phyloP scores from a whole-genome alignment of 495 filamentous ascomycete genomes.

The Pseudevernia furfuracea region DNA sequence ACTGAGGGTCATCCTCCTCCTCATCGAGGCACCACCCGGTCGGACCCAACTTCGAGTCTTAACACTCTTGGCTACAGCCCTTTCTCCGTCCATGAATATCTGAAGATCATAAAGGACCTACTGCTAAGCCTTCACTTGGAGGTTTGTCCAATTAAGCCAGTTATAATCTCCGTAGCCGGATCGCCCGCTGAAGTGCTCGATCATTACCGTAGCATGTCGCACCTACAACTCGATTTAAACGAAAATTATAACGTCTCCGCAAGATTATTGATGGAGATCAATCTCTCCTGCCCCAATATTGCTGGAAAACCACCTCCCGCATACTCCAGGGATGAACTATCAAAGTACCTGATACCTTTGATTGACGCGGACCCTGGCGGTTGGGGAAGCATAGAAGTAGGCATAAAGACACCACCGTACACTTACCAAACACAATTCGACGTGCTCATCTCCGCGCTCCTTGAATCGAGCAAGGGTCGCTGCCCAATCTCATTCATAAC shows the following conservation, averaged over 20 bases:
- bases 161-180: conserved; percentile 68
- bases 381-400: conserved; percentile 37
- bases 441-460: conserved; percentile 43
- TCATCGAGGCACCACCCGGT: neutral
- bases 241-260: neutral
- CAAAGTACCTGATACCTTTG: conserved; percentile 42
- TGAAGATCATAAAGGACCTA: conserved; percentile 26
- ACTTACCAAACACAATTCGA: conserved; percentile 55
- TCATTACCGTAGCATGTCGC: conserved; percentile 35
- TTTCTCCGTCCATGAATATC: conserved; percentile 30
- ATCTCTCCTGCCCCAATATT: conserved; percentile 71
- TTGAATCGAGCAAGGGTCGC: conserved; percentile 24
- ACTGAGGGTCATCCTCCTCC: neutral
- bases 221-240: conserved; percentile 25
- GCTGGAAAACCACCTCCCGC: conserved; percentile 57
- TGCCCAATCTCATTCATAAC: conserved; percentile 56
- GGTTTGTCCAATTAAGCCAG: conserved; percentile 37
- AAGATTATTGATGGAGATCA: conserved; percentile 51
- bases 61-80: conserved; percentile 42
- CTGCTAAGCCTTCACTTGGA: conserved; percentile 18
- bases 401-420: conserved; percentile 66
- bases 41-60: conserved; percentile 30
- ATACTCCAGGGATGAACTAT: conserved; percentile 43
- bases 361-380: conserved; percentile 13
- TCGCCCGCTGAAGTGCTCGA: conserved; percentile 38